Evolutionary conservation across 2,329 filamentous ascomycete genomes (phyloP), one percentile per base, ranked within the genome.

Genomic region (Arthrobotrys sinensis): DNA sequence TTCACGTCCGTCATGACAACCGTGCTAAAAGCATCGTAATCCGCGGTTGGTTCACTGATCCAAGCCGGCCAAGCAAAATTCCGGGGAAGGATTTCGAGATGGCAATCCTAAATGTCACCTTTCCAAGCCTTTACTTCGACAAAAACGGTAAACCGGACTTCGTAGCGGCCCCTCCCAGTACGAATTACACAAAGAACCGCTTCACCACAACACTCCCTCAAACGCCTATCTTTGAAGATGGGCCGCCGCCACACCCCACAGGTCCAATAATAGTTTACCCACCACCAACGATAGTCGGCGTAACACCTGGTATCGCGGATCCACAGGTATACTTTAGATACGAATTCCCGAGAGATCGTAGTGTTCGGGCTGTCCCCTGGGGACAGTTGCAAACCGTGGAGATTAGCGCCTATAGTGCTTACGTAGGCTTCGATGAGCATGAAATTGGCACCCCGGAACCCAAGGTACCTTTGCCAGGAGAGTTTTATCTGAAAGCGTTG

Each of bases 401-500:
- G 50, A 60, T 76, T 24, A 76, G 65, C 45, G 72, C 12, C 4
- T 76, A 70, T 62, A 40, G 36, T 7, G n/a, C 48, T 6, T 12
- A 11, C 5, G 46, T 76, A 7, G 72, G 64, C 28, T 45, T 40
- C 38, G 21, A 64, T 48, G 72, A 69, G 16, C 32, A 52, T 38
- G 36, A 38, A 12, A 38, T 38, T 38, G 28, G 14, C 43, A 11
- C 6, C 24, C 32, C 34, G n/a, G 34, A 24, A 5, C 19, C n/a
- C 24, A 28, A 28, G 24, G 4, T 2, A 28, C 24, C 4, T 11
- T 4, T 43, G 10, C n/a, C 69, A 36, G 71, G 71, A n/a, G 71
- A 76, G 16, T 76, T 76, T 36, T 76, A 32, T 14, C 12, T 72
- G 48, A 65, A 53, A 32, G 67, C 62, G 10, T 8, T 72, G 16